These are phyloP conservation scores for Tilletiaria anomala DNA, from an alignment of 1,284 basidiomycete species.

Conservation along the genomic window DNA sequence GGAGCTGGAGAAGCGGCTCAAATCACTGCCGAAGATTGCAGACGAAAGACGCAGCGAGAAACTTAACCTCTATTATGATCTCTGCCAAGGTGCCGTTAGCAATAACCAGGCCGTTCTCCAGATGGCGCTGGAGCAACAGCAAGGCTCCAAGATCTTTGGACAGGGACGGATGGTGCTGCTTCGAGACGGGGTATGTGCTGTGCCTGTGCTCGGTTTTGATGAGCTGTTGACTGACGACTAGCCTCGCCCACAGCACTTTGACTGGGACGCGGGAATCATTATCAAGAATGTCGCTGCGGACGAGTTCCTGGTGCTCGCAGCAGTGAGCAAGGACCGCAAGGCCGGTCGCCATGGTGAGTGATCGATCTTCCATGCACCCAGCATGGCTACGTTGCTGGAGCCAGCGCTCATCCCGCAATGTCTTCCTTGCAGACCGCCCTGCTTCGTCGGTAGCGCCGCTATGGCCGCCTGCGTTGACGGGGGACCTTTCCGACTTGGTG, in stretches of 20 bases:
- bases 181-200: constrained; percentile 55
- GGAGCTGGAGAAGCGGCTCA: constrained; percentile 53
- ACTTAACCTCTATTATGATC: not conserved
- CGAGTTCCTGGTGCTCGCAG: constrained; percentile 60
- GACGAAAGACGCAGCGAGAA: constrained; percentile 14
- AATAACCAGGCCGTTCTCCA: constrained; percentile 48
- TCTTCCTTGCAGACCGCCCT: constrained; percentile 48
- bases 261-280: constrained; percentile 58
- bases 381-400: not conserved
- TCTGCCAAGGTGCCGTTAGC: not conserved
- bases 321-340: constrained; percentile 46
- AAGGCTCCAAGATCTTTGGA: constrained; percentile 55
- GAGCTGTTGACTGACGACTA: constrained; percentile 1
- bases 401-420: not conserved
- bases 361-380: not conserved
- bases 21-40: constrained; percentile 51
- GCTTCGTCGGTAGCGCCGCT: constrained; percentile 51
- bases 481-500: constrained; percentile 44
- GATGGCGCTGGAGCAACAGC: constrained; percentile 52
- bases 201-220: not conserved
- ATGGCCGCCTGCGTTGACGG: constrained; percentile 18
- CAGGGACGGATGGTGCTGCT: constrained; percentile 71
- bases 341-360: constrained; percentile 42
- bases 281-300: constrained; percentile 52
- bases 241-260: constrained; percentile 55